Conservation (phyloP, 768 basidiomycete genomes). For the Mrakia gelida region DNA sequence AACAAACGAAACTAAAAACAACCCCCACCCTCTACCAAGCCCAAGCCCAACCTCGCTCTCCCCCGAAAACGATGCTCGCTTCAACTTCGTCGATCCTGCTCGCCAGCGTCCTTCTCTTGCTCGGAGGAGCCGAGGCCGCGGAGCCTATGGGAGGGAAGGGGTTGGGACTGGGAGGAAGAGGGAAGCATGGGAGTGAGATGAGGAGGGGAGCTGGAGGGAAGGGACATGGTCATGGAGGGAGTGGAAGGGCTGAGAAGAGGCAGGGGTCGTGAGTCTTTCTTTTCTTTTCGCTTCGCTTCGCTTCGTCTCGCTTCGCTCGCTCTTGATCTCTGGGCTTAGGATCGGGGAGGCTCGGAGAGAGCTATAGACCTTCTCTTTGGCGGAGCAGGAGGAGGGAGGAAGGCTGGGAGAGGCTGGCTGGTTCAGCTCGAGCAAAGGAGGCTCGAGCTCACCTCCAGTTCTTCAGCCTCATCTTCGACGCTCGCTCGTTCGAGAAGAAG, state of each 20-base stretch:
- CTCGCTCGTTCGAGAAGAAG: too few relatives aligned
- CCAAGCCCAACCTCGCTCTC: not conserved
- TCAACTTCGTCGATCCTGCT: not conserved
- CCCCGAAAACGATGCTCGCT: not conserved
- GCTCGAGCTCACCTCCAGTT: not conserved
- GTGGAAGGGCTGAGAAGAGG: not conserved
- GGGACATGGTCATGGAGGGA: not conserved
- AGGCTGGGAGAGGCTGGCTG: too few relatives aligned
- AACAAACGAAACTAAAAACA: not conserved
- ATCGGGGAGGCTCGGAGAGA: too few relatives aligned
- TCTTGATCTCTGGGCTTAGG: too few relatives aligned
- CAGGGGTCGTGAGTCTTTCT: conserved; percentile 8
- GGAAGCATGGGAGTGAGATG: not conserved
- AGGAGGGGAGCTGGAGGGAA: not conserved
- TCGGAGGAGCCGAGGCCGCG: not conserved
- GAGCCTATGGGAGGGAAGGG: not conserved
- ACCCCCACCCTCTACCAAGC: not conserved
- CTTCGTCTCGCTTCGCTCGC: not conserved
- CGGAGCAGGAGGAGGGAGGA: not conserved
- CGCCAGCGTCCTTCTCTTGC: not conserved
- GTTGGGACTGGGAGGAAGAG: not conserved
- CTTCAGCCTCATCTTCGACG: too few relatives aligned
- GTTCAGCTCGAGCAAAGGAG: too few relatives aligned
- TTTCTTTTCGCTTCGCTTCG: not conserved
- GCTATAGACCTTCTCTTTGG: too few relatives aligned